Evolutionary conservation across 2,329 filamentous ascomycete species (phyloP), one percentile per base, ranked within the genome.

Genomic region (Aspergillus amoenus): DNA sequence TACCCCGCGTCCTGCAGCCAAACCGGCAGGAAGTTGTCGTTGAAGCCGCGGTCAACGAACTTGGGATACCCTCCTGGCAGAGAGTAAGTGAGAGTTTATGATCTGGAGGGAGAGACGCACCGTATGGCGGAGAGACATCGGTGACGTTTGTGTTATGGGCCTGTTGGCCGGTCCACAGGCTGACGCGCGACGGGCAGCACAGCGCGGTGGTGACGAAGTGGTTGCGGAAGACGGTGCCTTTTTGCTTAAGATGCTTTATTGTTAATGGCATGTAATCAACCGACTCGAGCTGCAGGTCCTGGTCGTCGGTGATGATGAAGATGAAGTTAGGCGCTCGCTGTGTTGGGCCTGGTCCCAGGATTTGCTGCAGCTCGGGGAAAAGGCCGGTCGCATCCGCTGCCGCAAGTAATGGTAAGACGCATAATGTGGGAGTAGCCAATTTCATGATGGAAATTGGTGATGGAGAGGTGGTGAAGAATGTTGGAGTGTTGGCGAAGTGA

Each of bases 81-180:
- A 8, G 12, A 39, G 17, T 6, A 4, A 8, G n/a, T 42, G 37
- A 52, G 43, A 11, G n/a, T 18, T 9, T 13, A 44, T 44, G 9
- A 21, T 13, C 2, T 17, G 8, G 40, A 17, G 3, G 13, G 30
- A 6, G 7, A 17, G 5, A 32, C 49, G 4, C 39, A 60, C 58
- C 71, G 42, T 69, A 72, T 12, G 70, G 72, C 1, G 65, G 64
- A n/a, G 34, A 51, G 1, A 75, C 70, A 32, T 73, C 70, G 0
- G 87, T 89, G 1, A 89, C 83, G 59, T 89, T 89, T 0, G 85
- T 88, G 64, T 88, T 89, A 64, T 90, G 87, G 0, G 86, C 82
- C 12, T 82, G 79, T 63, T 82, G 83, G 0, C 87, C 87, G 0
- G 86, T 88, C 79, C 81, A 84, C 0, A 89, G 72, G 3, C 80